Evolutionary conservation across 345 rosid species (phyloP), one percentile per base, ranked within the genome.

Genomic region (Euphorbia pulcherrima): DNA sequence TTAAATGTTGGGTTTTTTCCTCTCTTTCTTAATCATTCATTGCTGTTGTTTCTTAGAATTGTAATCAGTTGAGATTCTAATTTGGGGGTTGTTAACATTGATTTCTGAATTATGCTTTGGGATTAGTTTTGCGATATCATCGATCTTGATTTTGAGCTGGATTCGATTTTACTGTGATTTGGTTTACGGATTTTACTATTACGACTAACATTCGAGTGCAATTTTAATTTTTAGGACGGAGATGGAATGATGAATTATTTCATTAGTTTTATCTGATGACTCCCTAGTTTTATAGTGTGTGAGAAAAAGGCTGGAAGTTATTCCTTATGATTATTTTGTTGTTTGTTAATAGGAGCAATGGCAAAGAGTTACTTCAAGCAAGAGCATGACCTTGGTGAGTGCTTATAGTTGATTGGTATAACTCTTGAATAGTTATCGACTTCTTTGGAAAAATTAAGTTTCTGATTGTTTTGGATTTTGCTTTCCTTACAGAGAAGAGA

Each of bases 351-450:
- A 81, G 85, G 74, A 72, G 70, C 46, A 75, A 92, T 92, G 98
- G 84, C 91, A 24, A 88, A 82, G 81, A 84, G 92, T 74, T 82
- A 86, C 81, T 90, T 92, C 87, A 92, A 90, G 87, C 95, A 88
- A 78, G 98, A 92, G 84, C 96, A 90, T 75, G 97, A 85, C 75
- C 84, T 90, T 51, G 97, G 98, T 90, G 71, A 77, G 67, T 37
- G 20, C 29, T 55, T 52, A 21, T 48, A 56, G 17, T 56, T 37
- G 24, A 12, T 55, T 27, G 27, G 3, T 48, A 0, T 55, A 9
- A 37, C 3, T 51, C 12, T 64, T 23, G 24, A 48, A 28, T 47
- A 3, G 18, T 53, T 41, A 6, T 76, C 35, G 3, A 63, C 35
- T 6, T 18, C 37, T 37, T 17, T 12, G 29, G 18, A 13, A 50